These are phyloP conservation scores for Conringia planisiliqua DNA, from an alignment of 345 rosid genomes.

Conservation along the genomic window DNA sequence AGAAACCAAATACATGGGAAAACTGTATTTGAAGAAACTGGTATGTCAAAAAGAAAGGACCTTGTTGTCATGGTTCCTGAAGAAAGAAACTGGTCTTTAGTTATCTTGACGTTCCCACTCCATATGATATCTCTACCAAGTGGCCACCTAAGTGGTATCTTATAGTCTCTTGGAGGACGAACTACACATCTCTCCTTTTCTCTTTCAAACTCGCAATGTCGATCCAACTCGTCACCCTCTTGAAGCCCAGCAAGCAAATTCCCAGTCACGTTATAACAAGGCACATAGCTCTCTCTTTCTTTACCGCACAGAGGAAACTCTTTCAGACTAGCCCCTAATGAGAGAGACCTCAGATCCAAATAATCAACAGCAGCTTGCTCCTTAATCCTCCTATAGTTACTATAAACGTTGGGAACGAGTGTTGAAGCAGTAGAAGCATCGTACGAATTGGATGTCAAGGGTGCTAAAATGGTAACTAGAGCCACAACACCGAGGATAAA, in stretches of 20 bases:
- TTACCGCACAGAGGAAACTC: constrained; percentile 80
- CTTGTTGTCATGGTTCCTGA: constrained; percentile 97
- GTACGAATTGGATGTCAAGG: constrained; percentile 55
- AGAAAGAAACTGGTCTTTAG: constrained; percentile 94
- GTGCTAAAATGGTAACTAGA: constrained; percentile 62
- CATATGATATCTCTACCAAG: constrained; percentile 93
- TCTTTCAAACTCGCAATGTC: constrained; percentile 75
- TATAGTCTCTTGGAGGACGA: constrained; percentile 94
- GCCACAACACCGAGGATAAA: constrained; percentile 62
- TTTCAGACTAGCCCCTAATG: constrained; percentile 48
- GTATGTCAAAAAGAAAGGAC: constrained; percentile 36
- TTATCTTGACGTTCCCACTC: constrained; percentile 92
- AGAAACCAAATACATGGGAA: background rate
- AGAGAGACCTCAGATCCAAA: constrained; percentile 67
- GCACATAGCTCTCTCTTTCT: constrained; percentile 86
- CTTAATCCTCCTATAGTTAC: constrained; percentile 78
- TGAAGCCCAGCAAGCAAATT: constrained; percentile 69
- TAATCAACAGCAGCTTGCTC: constrained; percentile 90
- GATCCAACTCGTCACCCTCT: constrained; percentile 85
- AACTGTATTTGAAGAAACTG: background rate
- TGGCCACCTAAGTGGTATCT: constrained; percentile 94
- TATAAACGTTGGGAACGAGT: constrained; percentile 52
- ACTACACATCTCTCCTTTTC: constrained; percentile 55
- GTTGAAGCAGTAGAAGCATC: constrained; percentile 44
- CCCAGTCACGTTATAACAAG: constrained; percentile 81